phyloP scores from a whole-genome alignment of 2,329 filamentous ascomycete genomes.

The Thermomyces lanuginosus region DNA sequence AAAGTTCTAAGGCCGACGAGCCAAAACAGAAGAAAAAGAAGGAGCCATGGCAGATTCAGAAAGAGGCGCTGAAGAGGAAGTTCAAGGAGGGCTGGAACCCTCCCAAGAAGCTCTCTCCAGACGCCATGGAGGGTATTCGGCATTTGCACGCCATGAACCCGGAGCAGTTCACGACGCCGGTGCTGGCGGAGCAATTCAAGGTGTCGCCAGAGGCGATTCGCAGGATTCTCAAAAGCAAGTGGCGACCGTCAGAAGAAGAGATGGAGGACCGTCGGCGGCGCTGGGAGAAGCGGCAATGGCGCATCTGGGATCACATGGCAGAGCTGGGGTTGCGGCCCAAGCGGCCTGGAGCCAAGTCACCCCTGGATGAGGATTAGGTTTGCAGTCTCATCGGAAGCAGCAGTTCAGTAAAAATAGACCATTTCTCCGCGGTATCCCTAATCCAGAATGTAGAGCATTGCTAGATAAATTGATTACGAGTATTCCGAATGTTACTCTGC shows the following conservation, averaged over 20 bases:
- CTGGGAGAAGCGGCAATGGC: constrained; percentile 30
- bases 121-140: constrained; percentile 79
- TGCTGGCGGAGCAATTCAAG: constrained; percentile 63
- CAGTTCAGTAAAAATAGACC: no score
- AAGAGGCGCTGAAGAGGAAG: constrained; percentile 56
- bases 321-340: constrained; percentile 41
- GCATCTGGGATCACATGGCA: constrained; percentile 30
- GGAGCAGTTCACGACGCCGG: constrained; percentile 54
- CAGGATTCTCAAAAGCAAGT: constrained; percentile 54
- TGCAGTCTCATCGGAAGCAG: no score
- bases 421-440: no score
- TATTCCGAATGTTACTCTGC: no score
- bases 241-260: constrained; percentile 26
- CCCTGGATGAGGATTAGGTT: no score
- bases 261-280: constrained; percentile 23
- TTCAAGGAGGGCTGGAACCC: constrained; percentile 68
- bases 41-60: constrained; percentile 59
- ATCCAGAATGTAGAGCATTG: no score
- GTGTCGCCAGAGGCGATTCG: constrained; percentile 77
- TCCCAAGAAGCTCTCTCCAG: constrained; percentile 73
- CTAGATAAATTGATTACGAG: no score
- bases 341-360: constrained; percentile 24
- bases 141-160: constrained; percentile 65
- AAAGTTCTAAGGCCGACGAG: constrained; percentile 1
- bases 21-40: constrained; percentile 15